Evolutionary conservation across 192 early-diverging fungal genomes (phyloP).

Genomic region (Helicostylum pulchrum): DNA sequence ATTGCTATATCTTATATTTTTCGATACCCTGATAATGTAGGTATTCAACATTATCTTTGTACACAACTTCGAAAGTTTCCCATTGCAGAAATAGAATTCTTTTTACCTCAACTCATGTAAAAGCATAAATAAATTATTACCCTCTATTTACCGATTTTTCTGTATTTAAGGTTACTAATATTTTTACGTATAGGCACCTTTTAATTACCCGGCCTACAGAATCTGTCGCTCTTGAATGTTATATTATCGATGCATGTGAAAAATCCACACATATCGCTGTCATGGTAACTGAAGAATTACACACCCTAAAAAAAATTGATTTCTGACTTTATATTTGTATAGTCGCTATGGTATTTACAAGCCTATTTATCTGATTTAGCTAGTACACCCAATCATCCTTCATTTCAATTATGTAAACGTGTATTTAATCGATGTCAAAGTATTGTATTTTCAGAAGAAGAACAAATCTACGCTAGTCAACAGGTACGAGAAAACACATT

Average conservation of each 20-base stretch:
- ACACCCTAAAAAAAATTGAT: not conserved
- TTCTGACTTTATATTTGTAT: not conserved
- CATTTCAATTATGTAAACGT: conserved; percentile 77
- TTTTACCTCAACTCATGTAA: conserved; percentile 89
- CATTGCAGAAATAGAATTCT: conserved; percentile 82
- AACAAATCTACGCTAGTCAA: conserved; percentile 19
- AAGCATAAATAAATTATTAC: not conserved
- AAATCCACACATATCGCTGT: conserved; percentile 83
- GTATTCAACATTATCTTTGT: conserved; percentile 93
- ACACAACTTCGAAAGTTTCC: conserved; percentile 80
- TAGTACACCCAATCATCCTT: conserved; percentile 57
- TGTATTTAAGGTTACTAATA: not conserved
- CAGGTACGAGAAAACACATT: conserved; percentile 67
- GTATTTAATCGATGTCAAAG: conserved; percentile 82
- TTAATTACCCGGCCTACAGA: conserved; percentile 76
- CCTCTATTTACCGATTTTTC: not conserved
- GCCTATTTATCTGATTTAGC: conserved; percentile 77
- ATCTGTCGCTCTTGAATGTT: conserved; percentile 79
- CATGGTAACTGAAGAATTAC: conserved; percentile 54
- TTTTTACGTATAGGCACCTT: conserved; percentile 65
- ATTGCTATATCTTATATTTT: conserved; percentile 89
- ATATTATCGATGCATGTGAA: conserved; percentile 72
- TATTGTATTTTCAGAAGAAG: conserved; percentile 65
- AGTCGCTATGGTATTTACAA: conserved; percentile 92
- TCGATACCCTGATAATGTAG: conserved; percentile 76